phyloP scores from a whole-genome alignment of 371 early-diverging fungal species.

The Umbelopsis sp. region DNA sequence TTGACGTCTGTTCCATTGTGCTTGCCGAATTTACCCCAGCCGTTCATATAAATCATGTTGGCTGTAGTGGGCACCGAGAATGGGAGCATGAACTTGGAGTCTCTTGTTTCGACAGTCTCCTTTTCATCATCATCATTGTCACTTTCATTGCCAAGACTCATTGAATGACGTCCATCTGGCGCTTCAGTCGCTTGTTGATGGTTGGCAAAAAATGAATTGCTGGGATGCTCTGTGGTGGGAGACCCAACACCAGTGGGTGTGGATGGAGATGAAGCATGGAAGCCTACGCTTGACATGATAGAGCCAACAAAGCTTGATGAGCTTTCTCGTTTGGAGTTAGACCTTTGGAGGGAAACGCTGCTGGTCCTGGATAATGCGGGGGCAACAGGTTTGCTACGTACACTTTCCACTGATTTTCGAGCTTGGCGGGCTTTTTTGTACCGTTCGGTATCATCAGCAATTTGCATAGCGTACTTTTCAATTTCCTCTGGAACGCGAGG shows the following conservation, averaged over 20 bases:
- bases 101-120: slow-evolving; percentile 51
- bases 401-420: slow-evolving; percentile 25
- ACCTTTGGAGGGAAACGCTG: slow-evolving; percentile 28
- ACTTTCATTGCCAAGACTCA: slow-evolving; percentile 28
- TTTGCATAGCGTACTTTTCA: slow-evolving; percentile 68
- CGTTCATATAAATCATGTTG: slow-evolving; percentile 37
- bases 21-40: slow-evolving; percentile 25
- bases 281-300: slow-evolving; percentile 30
- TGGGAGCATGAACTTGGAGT: slow-evolving; percentile 52
- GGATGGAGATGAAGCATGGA: slow-evolving; percentile 26
- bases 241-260: slow-evolving; percentile 25
- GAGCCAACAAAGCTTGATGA: slow-evolving; percentile 34
- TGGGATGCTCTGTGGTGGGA: slow-evolving; percentile 19
- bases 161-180: not conserved
- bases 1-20: slow-evolving; percentile 8
- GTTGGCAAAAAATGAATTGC: slow-evolving; percentile 2
- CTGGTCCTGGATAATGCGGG: slow-evolving; percentile 21
- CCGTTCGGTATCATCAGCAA: slow-evolving; percentile 65
- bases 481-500: slow-evolving; percentile 68
- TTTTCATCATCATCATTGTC: slow-evolving; percentile 41
- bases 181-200: slow-evolving; percentile 11
- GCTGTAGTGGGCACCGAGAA: slow-evolving; percentile 55
- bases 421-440: slow-evolving; percentile 43
- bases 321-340: slow-evolving; percentile 35
- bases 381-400: not conserved